Conservation (phyloP, 257 asterid species). For the Solanum sparsipilum region DNA sequence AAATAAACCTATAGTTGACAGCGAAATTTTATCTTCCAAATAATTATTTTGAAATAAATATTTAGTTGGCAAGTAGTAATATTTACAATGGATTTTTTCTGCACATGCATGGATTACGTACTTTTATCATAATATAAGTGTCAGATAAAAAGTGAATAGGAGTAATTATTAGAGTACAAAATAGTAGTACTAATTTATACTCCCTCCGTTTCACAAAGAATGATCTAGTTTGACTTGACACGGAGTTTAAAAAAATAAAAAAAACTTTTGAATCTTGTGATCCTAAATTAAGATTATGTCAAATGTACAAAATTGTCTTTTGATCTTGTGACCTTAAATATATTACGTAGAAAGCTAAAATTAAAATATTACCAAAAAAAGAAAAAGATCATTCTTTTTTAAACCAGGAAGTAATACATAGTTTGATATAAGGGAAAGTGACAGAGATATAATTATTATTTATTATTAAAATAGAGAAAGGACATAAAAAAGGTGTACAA, state of each 20-base stretch:
- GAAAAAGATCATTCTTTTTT: too few species aligned
- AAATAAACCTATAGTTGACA: background rate
- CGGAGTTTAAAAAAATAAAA: fast-evolving
- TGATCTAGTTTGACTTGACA: too few species aligned
- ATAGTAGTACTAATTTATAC: background rate
- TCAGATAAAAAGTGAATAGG: background rate
- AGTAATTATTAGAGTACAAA: background rate
- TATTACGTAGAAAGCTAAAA: too few species aligned
- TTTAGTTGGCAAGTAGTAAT: background rate
- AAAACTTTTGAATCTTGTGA: too few species aligned
- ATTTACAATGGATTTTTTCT: background rate
- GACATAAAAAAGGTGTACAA: background rate
- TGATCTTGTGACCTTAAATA: too few species aligned
- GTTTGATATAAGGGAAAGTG: background rate
- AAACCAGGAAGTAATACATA: background rate
- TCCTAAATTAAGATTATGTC: too few species aligned
- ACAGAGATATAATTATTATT: background rate
- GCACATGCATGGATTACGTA: background rate
- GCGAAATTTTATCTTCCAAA: background rate
- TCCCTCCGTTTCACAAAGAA: too few species aligned
- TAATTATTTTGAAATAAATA: background rate
- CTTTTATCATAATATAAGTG: background rate
- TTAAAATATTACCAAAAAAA: too few species aligned
- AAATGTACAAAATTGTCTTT: too few species aligned
- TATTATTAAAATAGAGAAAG: background rate